Percentiles rank a stretch among this genome's conserved stretches.
Conservation (phyloP, 192 early-diverging fungal species). For the Coemansia sp. region DNA sequence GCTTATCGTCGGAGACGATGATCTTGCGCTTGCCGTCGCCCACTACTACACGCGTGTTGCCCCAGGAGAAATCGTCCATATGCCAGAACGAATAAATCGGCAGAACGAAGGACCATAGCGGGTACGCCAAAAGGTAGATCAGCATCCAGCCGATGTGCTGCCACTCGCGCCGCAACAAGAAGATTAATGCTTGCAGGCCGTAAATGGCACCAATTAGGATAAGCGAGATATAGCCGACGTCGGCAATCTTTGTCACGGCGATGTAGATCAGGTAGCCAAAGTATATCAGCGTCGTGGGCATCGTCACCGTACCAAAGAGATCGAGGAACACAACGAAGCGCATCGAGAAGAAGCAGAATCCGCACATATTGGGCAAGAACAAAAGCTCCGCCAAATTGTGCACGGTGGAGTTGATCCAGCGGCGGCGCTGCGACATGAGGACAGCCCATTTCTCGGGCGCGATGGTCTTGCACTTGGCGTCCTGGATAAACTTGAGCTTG, state of each 20-base stretch:
- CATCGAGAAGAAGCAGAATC: slow-evolving; percentile 98
- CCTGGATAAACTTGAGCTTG: slow-evolving; percentile 89
- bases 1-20: slow-evolving; percentile 67
- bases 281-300: slow-evolving; percentile 84
- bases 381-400: slow-evolving; percentile 94
- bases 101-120: slow-evolving; percentile 88
- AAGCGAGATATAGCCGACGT: slow-evolving; percentile 81
- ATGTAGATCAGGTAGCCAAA: slow-evolving; percentile 79
- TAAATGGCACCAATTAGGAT: slow-evolving; percentile 81
- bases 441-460: slow-evolving; percentile 90
- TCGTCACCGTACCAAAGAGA: slow-evolving; percentile 78
- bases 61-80: slow-evolving; percentile 99
- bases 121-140: slow-evolving; percentile 86
- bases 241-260: slow-evolving; percentile 58
- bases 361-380: slow-evolving; percentile 85
- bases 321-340: slow-evolving; percentile 96
- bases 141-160: slow-evolving; percentile 83
- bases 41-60: slow-evolving; percentile 87
- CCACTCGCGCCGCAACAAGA: slow-evolving; percentile 75
- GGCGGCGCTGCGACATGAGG: slow-evolving; percentile 91
- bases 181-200: slow-evolving; percentile 86
- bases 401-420: slow-evolving; percentile 99
- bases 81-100: slow-evolving; percentile 98
- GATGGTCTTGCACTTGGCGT: slow-evolving; percentile 88
- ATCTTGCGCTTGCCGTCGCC: slow-evolving; percentile 69